Evolutionary conservation across 352 stramenopile genomes (phyloP), one percentile per base, ranked within the genome.

Genomic region (Pythium dissimile): DNA sequence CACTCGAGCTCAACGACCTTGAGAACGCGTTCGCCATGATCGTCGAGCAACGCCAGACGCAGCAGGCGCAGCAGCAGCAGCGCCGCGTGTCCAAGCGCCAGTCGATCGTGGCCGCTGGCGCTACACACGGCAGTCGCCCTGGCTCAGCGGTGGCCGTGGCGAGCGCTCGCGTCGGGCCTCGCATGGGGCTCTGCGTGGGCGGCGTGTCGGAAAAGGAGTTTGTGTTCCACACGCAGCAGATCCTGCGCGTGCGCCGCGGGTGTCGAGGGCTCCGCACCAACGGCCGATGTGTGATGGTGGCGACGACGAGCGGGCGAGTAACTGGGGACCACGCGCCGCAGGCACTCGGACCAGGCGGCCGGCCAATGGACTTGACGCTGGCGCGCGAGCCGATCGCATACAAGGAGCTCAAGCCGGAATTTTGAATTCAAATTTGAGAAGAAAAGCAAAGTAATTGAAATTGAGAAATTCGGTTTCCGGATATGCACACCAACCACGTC

Each of bases 191-290:
- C 27, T 61, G 59, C 16, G 50, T 74, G 15, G 69, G 69, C 4
- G 78, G 78, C n/a, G 62, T 88, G 44, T 80, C 61, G 27, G 78
- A 86, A 50, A 76, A 77, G 37, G 75, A 86, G 61, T 88, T 88
- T 32, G 77, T 88, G 11, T 79, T 77, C 30, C 65, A 80, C 44
- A 60, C 68, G 13, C 57, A 83, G 28, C 73, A 88, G 32, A 55
- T 79, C 11, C 62, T 88, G 54, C 69, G 77, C 21, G 46, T 59
- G 26, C 67, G 71, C 4, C 73, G 75, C 35, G 73, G 64, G n/a
- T 61, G 61, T 38, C 68, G 67, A 16, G 77, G 77, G 6, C 56
- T 86, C 5, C 75, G 78, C 38, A 86, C 78, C 4, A 75, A 85
- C 43, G 74, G 75, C n/a, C 62, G 68, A n/a, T 47, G 28, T 27